Percentiles rank a stretch among this genome's conserved stretches.
phyloP scores from a whole-genome alignment of 2,329 filamentous ascomycete genomes.

The Aspergillus sp. region DNA sequence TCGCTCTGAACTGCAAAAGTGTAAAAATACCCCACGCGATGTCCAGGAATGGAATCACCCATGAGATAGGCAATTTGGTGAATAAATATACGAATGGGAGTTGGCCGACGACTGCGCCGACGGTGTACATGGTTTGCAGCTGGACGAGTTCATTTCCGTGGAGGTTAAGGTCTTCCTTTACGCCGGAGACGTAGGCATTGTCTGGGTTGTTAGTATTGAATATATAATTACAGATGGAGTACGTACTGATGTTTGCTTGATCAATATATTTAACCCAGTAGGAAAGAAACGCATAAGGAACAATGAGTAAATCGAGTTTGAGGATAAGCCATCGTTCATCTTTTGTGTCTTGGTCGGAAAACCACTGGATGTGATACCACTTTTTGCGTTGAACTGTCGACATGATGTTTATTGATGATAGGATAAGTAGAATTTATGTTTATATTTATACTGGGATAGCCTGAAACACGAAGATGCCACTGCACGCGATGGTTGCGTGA shows the following conservation, averaged over 20 bases:
- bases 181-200: slow-evolving; percentile 53
- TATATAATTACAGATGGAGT: background rate
- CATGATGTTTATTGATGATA: background rate
- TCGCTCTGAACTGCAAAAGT: slow-evolving; percentile 49
- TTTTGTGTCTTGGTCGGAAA: slow-evolving; percentile 44
- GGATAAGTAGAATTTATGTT: background rate
- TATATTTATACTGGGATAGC: background rate
- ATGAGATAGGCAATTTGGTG: slow-evolving; percentile 43
- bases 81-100: slow-evolving; percentile 52
- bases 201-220: slow-evolving; percentile 26
- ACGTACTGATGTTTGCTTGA: slow-evolving; percentile 50
- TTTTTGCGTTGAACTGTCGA: slow-evolving; percentile 10
- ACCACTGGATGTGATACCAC: slow-evolving; percentile 40
- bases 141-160: slow-evolving; percentile 53
- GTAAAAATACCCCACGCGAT: slow-evolving; percentile 55
- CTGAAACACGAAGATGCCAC: slow-evolving; percentile 3
- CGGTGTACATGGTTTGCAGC: slow-evolving; percentile 49
- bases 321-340: slow-evolving; percentile 50
- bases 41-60: slow-evolving; percentile 49
- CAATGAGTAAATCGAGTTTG: slow-evolving; percentile 53
- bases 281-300: slow-evolving; percentile 52
- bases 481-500: slow-evolving; percentile 2
- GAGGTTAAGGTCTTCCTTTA: slow-evolving; percentile 50
- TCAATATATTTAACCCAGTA: slow-evolving; percentile 57
- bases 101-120: slow-evolving; percentile 49